Conservation (phyloP, 192 early-diverging fungal species). For the Coemansia sp. region DNA sequence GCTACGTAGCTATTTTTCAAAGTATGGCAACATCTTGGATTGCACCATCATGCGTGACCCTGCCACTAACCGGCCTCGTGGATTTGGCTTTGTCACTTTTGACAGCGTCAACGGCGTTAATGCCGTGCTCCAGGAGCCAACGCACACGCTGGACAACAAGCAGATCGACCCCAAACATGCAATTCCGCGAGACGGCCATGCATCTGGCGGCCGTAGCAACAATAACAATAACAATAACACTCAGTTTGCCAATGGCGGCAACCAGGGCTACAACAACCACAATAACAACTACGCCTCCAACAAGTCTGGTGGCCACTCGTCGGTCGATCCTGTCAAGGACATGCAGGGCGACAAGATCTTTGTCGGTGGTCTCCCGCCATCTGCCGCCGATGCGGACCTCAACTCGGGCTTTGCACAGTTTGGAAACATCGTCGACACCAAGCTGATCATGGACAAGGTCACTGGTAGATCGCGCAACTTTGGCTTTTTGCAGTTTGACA, state of each 20-base stretch:
- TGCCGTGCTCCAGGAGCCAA: slow-evolving; percentile 68
- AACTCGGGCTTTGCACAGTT: slow-evolving; percentile 80
- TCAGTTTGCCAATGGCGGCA: background rate
- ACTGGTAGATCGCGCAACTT: slow-evolving; percentile 87
- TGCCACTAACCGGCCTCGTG: slow-evolving; percentile 84
- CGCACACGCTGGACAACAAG: slow-evolving; percentile 73
- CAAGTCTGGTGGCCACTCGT: slow-evolving; percentile 2
- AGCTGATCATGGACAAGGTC: slow-evolving; percentile 79
- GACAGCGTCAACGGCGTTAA: slow-evolving; percentile 76
- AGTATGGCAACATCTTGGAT: slow-evolving; percentile 84
- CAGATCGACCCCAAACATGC: slow-evolving; percentile 56
- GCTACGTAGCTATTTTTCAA: slow-evolving; percentile 81
- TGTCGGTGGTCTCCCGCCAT: slow-evolving; percentile 84
- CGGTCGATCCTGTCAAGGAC: slow-evolving; percentile 30
- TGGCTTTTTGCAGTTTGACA: slow-evolving; percentile 91
- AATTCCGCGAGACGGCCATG: slow-evolving; percentile 46
- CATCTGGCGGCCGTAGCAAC: slow-evolving; percentile 9
- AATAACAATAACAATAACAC: background rate
- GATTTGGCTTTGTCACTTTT: slow-evolving; percentile 96
- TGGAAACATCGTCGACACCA: slow-evolving; percentile 83
- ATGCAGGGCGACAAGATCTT: slow-evolving; percentile 77
- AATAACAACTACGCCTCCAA: background rate
- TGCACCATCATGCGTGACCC: slow-evolving; percentile 84
- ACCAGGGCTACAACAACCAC: slow-evolving; percentile 3
- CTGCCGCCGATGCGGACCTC: slow-evolving; percentile 85